Evolutionary conservation across 805 yeast species (phyloP), one percentile per base, ranked within the genome.

Genomic region (Candida fluviatilis): DNA sequence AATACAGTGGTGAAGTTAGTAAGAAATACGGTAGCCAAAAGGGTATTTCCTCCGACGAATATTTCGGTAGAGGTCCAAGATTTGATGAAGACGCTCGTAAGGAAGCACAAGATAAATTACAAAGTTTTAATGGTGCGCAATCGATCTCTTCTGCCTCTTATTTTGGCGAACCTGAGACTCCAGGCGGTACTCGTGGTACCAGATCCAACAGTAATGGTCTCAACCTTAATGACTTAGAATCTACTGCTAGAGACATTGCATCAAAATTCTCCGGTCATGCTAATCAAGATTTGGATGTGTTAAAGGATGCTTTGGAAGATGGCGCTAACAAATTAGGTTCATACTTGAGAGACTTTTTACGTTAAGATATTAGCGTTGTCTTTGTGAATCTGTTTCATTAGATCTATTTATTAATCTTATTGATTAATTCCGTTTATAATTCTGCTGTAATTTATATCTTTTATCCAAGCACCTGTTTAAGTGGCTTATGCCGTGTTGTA

Each of bases 31-130:
- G 97, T 40, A 69, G 67, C 29, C 96, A 90, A 59, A 91, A 87
- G 73, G 96, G 90, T 34, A 93, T 93, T 46, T 93, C 98, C 0
- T 90, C 97, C 2, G 98, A 93, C 63, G 95, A 90, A 66, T 79
- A 77, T 54, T 93, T 93, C 61, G 96, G 96, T 14, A 81, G 95
- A 54, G 91, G 90, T 31, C 73, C 73, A 2, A 67, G 80, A 18
- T 87, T 76, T 54, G 97, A 88, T 53, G 84, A 84, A 47, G 71
- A 70, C 2, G 85, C 86, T 28, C 83, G 83, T 39, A 73, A 73
- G 33, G 96, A 89, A 60, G 97, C 97, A 2, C 74, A 75, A 46
- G 56, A 76, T n/a, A 90, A 93, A 53, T 69, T 93, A 39, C 88
- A 82, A 58, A 67, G 82, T 3, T 93, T 86, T 63, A 78, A 76